Evolutionary conservation across 345 rosid genomes (phyloP).

Genomic region (Boechera retrofracta): DNA sequence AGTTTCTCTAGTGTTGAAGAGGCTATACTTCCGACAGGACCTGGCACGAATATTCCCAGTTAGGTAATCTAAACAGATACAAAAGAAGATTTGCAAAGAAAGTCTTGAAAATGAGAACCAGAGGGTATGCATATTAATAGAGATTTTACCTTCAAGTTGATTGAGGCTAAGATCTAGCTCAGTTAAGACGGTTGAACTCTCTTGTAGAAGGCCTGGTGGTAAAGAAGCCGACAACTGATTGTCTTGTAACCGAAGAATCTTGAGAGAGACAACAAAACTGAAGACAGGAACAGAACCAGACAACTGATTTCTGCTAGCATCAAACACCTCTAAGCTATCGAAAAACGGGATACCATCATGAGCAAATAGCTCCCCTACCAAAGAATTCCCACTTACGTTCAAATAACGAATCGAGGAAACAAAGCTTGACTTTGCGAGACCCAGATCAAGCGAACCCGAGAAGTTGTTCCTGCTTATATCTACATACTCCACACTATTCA

Average conservation of each 20-base stretch:
- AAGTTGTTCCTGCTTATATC: constrained; percentile 77
- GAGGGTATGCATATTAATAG: not conserved
- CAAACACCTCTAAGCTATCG: constrained; percentile 85
- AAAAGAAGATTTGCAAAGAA: constrained; percentile 7
- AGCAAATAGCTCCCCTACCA: constrained; percentile 72
- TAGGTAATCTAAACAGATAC: constrained; percentile 3
- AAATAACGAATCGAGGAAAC: constrained; percentile 65
- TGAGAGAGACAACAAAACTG: constrained; percentile 75
- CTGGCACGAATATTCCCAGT: constrained; percentile 51
- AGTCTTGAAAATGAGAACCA: not conserved
- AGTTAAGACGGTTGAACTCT: constrained; percentile 73
- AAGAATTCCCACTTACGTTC: constrained; percentile 65
- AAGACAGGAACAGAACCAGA: constrained; percentile 75
- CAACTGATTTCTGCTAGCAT: constrained; percentile 79
- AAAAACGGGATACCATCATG: constrained; percentile 84
- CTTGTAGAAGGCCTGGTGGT: constrained; percentile 72
- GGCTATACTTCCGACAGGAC: constrained; percentile 73
- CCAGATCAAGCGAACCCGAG: constrained; percentile 79
- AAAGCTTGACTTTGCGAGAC: constrained; percentile 64
- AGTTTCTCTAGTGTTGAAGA: constrained; percentile 77
- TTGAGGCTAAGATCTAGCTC: constrained; percentile 88
- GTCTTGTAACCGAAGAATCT: constrained; percentile 68
- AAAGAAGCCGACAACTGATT: constrained; percentile 71
- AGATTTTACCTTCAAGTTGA: constrained; percentile 70
- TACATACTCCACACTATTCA: constrained; percentile 55